Percentiles rank a stretch among this genome's conserved stretches.
Conservation (phyloP, 139 green algal species). For the Closterium sp. region DNA sequence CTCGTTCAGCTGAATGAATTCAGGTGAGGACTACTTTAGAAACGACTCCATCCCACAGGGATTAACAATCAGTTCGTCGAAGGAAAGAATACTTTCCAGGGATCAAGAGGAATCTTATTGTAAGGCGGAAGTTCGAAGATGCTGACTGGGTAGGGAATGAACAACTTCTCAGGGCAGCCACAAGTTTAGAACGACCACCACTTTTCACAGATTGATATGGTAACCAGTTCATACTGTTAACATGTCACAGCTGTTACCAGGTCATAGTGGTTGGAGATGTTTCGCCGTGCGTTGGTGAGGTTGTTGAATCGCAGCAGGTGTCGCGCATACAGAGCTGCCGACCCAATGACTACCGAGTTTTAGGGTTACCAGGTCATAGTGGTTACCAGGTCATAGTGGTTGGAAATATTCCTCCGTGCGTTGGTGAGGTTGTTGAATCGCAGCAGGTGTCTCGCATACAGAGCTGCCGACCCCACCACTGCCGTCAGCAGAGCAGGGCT, state of each 20-base stretch:
- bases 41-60: too few relatives aligned
- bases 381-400: conserved; percentile 90
- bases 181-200: too few relatives aligned
- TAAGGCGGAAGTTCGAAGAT: too few relatives aligned
- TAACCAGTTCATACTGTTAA: too few relatives aligned
- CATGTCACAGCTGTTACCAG: conserved; percentile 50
- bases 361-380: neutral
- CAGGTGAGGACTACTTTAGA: too few relatives aligned
- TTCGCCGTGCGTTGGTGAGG: conserved; percentile 67
- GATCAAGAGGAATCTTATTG: too few relatives aligned
- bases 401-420: conserved; percentile 87
- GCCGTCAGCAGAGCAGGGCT: conserved; percentile 69
- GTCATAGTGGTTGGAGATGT: conserved; percentile 98
- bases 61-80: too few relatives aligned
- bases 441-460: conserved; percentile 66
- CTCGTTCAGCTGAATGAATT: too few relatives aligned
- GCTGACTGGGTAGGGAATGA: too few relatives aligned
- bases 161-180: too few relatives aligned
- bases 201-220: too few relatives aligned
- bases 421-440: conserved; percentile 77
- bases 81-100: too few relatives aligned
- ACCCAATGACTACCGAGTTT: conserved; percentile 28
- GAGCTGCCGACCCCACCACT: conserved; percentile 23
- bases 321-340: conserved; percentile 52
- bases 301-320: conserved; percentile 81